Evolutionary conservation across 164 flowering plant genomes (phyloP).

Genomic region (Vitis rupestris): DNA sequence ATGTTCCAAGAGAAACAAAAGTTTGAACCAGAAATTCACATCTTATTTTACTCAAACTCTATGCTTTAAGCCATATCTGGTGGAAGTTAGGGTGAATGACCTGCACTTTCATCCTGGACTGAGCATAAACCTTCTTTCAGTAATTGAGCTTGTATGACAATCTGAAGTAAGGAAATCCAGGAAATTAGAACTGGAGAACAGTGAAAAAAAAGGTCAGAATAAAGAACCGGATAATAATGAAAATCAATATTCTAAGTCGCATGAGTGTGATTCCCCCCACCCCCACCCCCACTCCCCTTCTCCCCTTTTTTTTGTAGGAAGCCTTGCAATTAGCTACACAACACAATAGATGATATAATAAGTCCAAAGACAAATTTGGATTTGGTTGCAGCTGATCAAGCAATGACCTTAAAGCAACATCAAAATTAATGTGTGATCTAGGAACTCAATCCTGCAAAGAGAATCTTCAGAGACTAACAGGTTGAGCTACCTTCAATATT

Average conservation of each 20-base stretch:
- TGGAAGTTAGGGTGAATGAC: constrained; percentile 27
- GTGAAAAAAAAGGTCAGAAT: background rate
- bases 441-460: background rate
- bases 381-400: background rate
- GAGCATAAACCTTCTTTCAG: constrained; percentile 80
- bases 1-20: too few relatives aligned
- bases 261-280: too few relatives aligned
- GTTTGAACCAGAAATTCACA: background rate
- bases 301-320: too few relatives aligned
- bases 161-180: constrained; percentile 33
- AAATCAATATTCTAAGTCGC: background rate
- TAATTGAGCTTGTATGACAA: constrained; percentile 74
- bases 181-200: constrained; percentile 10
- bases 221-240: background rate
- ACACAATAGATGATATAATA: too few relatives aligned
- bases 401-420: background rate
- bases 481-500: background rate
- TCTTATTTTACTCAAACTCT: background rate
- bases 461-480: background rate
- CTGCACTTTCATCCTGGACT: constrained; percentile 98
- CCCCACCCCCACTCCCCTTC: too few relatives aligned
- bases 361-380: too few relatives aligned
- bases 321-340: too few relatives aligned
- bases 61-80: background rate
- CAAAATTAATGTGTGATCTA: background rate